Base-by-base conservation (phyloP, 306 rosid species). In the Castanopsis chinensis region DNA sequence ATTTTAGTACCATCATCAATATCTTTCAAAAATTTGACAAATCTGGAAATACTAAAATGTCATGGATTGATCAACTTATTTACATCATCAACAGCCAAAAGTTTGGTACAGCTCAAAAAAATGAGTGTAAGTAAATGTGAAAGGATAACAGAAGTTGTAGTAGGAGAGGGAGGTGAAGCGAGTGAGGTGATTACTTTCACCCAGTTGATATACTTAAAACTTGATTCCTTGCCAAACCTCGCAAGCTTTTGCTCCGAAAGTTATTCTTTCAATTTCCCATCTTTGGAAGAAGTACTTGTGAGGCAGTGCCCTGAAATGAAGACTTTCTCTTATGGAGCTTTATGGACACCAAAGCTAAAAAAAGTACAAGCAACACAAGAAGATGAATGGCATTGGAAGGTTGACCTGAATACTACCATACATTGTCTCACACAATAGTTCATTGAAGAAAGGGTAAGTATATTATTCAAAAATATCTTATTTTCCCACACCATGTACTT, bases 301-400 rank as follows among this genome's bases (percentile, higher is more conserved):
- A 0, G 9, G 3, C 11, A 75, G 2, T 79, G 83, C 64, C 83
- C 77, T 14, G 69, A 32, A 23, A 56, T 72, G 76, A 6, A 76
- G 8, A 1, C 6, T 32, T 80, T 84, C 23, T 80, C 75, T 64
- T 2, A 2, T 2, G 78, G 81, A 28, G 7, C 1, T 4, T 13
- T 56, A 56, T 3, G 3, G 14, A 54, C 43, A 0, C 79, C 79
- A 64, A 61, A 61, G 35, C 37, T 27, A 27, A 1, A 27, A 27
- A 61, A 1, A 27, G 10, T 61, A 27, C 3, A 61, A 27, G 10
- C 19, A 61, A 27, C 35, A 61, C 2, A 61, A 25, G n/a, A 61
- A 61, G 37, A 61, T 27, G 37, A 61, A 27, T 12, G 68, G 37
- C 69, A 61, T 5, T 61, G 69, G 69, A 61, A 61, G 69, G 69